phyloP scores from a whole-genome alignment of 306 rosid species.

The Cicer yamashitae region DNA sequence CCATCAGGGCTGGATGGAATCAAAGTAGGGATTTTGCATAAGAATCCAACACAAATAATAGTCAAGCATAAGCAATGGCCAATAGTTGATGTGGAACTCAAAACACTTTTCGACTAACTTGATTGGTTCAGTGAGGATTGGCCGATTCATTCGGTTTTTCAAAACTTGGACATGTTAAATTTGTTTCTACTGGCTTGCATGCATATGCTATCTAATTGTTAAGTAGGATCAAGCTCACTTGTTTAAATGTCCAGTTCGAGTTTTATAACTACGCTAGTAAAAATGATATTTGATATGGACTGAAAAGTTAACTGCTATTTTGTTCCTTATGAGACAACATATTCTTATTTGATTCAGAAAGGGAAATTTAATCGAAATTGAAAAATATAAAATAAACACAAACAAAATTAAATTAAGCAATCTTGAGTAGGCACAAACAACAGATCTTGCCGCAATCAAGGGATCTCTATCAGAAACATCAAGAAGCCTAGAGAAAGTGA shows the following conservation, averaged over 20 bases:
- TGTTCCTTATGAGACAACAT: neutral
- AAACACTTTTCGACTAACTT: neutral
- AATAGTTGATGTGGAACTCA: conserved; percentile 9
- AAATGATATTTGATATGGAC: conserved; percentile 5
- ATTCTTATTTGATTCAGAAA: neutral
- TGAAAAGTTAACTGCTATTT: neutral
- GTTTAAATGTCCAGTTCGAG: neutral
- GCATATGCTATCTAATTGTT: neutral
- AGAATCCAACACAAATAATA: conserved; percentile 43
- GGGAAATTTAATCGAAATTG: neutral
- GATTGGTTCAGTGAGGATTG: neutral
- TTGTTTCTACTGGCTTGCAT: neutral
- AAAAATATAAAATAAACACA: neutral
- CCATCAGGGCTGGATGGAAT: conserved; percentile 80
- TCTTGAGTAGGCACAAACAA: neutral
- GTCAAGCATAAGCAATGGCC: conserved; percentile 31
- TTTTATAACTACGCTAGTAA: conserved; percentile 2
- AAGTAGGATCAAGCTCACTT: conserved; percentile 10
- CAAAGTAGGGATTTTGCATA: conserved; percentile 50
- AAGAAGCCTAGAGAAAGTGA: neutral
- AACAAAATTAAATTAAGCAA: conserved; percentile 1
- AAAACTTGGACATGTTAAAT: neutral
- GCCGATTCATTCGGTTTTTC: neutral
- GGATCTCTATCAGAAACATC: neutral
- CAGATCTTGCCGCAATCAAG: neutral